phyloP scores from a whole-genome alignment of 1,139 yeast species.

The Blastobotrys ciferrii region DNA sequence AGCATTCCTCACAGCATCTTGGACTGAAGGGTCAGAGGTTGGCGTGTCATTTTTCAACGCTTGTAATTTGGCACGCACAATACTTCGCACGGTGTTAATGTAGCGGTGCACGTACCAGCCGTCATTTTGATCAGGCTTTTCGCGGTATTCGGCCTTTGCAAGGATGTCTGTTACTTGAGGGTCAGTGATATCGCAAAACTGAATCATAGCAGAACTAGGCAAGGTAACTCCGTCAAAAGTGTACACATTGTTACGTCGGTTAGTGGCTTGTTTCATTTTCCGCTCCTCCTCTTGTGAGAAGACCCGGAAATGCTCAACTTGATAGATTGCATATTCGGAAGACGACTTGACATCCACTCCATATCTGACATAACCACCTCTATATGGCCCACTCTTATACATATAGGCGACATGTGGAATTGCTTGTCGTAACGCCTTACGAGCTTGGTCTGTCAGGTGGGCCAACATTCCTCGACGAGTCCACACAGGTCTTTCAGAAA shows the following conservation, averaged over 20 bases:
- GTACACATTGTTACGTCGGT: slow-evolving; percentile 33
- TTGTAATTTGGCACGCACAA: slow-evolving; percentile 64
- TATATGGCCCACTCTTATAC: slow-evolving; percentile 91
- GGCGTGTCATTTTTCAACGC: slow-evolving; percentile 32
- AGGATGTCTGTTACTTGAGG: slow-evolving; percentile 50
- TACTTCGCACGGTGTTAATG: slow-evolving; percentile 61
- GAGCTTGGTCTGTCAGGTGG: slow-evolving; percentile 51
- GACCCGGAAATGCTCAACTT: slow-evolving; percentile 80
- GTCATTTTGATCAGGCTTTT: slow-evolving; percentile 39
- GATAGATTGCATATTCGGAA: slow-evolving; percentile 59
- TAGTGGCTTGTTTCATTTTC: slow-evolving; percentile 26
- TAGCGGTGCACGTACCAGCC: slow-evolving; percentile 78
- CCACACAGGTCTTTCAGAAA: slow-evolving; percentile 80
- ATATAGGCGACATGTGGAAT: slow-evolving; percentile 80
- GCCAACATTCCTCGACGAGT: slow-evolving; percentile 65
- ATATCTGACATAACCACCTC: slow-evolving; percentile 76
- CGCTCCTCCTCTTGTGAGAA: slow-evolving; percentile 37
- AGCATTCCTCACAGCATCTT: slow-evolving; percentile 23
- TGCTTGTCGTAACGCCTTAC: slow-evolving; percentile 58
- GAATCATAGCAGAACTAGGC: slow-evolving; percentile 71
- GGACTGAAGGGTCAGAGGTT: slow-evolving; percentile 25
- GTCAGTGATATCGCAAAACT: slow-evolving; percentile 78
- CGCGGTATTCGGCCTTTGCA: slow-evolving; percentile 38
- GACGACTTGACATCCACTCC: slow-evolving; percentile 75
- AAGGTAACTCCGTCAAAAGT: slow-evolving; percentile 69